These are phyloP conservation scores for Vaccinium corymbosum DNA, from an alignment of 148 eudicot species.

Conservation along the genomic window DNA sequence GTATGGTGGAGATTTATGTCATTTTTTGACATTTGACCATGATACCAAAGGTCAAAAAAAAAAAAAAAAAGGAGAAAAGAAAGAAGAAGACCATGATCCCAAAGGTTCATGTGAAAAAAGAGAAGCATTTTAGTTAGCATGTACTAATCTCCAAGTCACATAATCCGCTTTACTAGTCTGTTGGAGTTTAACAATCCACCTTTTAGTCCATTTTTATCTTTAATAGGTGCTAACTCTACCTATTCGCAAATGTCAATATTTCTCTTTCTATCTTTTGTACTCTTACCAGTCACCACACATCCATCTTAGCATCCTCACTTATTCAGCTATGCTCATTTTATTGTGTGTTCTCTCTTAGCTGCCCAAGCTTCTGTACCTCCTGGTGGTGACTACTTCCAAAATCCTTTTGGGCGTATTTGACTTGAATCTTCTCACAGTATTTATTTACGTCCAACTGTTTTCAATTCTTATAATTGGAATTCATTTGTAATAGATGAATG, in stretches of 20 bases:
- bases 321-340: not conserved
- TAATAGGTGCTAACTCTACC: not conserved
- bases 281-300: not conserved
- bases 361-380: not conserved
- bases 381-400: not conserved
- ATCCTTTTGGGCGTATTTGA: not conserved
- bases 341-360: not conserved
- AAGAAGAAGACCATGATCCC: not conserved
- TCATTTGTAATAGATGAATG: not conserved
- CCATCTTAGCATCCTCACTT: not conserved
- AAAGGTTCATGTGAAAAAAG: not conserved
- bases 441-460: not conserved
- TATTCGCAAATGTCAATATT: not conserved
- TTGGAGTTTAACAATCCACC: not conserved
- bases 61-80: no score
- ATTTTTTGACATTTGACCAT: not conserved
- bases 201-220: not conserved
- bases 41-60: not conserved
- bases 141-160: not conserved
- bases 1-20: not conserved
- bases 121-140: slow-evolving; percentile 6
- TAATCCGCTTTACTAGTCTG: not conserved
- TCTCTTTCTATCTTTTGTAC: not conserved
- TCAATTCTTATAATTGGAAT: not conserved
- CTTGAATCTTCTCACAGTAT: not conserved